Evolutionary conservation across 495 filamentous ascomycete species (phyloP), one percentile per base, ranked within the genome.

Genomic region (Glonium stellatum): DNA sequence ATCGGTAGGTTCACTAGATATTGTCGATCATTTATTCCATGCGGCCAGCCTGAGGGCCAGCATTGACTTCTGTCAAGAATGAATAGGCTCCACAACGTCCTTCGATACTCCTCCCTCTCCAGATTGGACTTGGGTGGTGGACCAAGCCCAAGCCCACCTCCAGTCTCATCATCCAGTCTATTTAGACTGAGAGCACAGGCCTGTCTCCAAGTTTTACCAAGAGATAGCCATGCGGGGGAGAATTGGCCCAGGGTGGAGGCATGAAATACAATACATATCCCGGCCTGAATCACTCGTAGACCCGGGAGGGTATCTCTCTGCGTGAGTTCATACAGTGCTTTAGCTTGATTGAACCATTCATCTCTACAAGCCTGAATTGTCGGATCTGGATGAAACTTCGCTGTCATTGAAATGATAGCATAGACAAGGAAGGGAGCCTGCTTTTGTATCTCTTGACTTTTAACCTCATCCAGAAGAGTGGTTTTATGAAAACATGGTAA

Each of bases 201-300:
- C 23, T 66, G 63, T 31, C 63, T 62, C 63, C 63, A 66, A 4
- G 59, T 50, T 48, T 66, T 66, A 5, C 59, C 63, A 22, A 66
- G 49, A 12, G 21, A 58, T 10, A 62, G 25, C 48, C 55, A 62
- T 1, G 44, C 44, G 13, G 63, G n/a, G 13, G 59, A 55, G 31
- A 50, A 66, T 31, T 66, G 59, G 11, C 63, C 63, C n/a, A 37
- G 36, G 11, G 49, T 61, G 21, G 19, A 42, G 12, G 59, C 41
- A 23, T 66, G 55, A 22, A 46, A 49, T 12, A 58, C 19, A 12
- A 66, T 50, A 53, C 49, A 59, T 15, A 66, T 25, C 1, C 44
- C 55, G 11, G 63, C 46, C 39, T 66, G 63, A 1, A 66, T 25
- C 1, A 48, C 46, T 18, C 59, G 63, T 27, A 66, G 39, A 13